Conservation (phyloP, 202 grass and related monocot species). For the Zoysia matrella region DNA sequence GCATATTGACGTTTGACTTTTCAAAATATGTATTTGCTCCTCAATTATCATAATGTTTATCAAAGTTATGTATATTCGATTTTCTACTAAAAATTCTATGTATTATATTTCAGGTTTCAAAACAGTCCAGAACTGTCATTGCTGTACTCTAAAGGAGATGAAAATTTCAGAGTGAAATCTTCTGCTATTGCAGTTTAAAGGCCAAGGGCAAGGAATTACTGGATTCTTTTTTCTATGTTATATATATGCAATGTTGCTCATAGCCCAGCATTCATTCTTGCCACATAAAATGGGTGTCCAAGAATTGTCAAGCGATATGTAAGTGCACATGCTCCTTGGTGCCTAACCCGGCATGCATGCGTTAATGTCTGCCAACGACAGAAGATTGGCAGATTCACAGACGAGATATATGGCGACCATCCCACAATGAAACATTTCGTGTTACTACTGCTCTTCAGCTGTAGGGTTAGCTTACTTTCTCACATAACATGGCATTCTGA, state of each 20-base stretch:
- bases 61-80: neutral
- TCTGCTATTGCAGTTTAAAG: neutral
- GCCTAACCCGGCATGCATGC: neutral
- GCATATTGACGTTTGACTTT: slow-evolving; percentile 12
- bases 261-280: neutral
- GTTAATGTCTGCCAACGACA: neutral
- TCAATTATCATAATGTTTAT: too few relatives aligned
- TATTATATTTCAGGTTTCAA: neutral
- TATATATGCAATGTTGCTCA: neutral
- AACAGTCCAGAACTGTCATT: neutral
- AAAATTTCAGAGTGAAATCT: neutral
- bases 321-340: slow-evolving; percentile 5
- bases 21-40: neutral
- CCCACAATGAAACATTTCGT: neutral
- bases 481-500: neutral
- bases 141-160: neutral
- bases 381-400: neutral
- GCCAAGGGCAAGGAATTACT: neutral
- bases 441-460: neutral
- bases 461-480: neutral
- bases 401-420: neutral
- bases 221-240: neutral
- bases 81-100: neutral
- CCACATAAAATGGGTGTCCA: neutral
- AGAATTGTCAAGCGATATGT: neutral